These are phyloP conservation scores for Aspergillus transmontanensis DNA, from an alignment of 2,329 filamentous ascomycete genomes.

Conservation along the genomic window DNA sequence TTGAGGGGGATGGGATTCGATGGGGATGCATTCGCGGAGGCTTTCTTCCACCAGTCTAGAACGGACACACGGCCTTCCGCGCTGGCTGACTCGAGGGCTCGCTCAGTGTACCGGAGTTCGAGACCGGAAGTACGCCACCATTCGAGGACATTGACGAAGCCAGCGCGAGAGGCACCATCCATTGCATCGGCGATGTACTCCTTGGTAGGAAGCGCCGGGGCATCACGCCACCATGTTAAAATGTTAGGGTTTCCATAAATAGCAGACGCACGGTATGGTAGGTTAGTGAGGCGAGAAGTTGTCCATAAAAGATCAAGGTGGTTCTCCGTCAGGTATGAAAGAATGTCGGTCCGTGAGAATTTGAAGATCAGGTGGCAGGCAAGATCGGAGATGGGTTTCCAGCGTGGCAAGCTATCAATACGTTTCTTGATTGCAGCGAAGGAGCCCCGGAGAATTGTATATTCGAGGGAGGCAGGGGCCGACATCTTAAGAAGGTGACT, in stretches of 20 bases:
- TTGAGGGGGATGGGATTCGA: slow-evolving; percentile 63
- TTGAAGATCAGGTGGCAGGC: slow-evolving; percentile 89
- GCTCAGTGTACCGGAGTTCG: slow-evolving; percentile 80
- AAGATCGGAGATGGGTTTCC: slow-evolving; percentile 74
- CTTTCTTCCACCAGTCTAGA: slow-evolving; percentile 89
- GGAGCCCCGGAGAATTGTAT: slow-evolving; percentile 75
- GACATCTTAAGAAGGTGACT: slow-evolving; percentile 64
- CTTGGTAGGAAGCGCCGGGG: slow-evolving; percentile 78
- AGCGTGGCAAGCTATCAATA: slow-evolving; percentile 68
- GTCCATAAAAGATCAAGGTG: slow-evolving; percentile 79
- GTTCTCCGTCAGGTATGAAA: slow-evolving; percentile 70
- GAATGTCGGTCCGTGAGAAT: slow-evolving; percentile 78
- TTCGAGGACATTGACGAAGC: slow-evolving; percentile 81
- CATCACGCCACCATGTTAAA: slow-evolving; percentile 87
- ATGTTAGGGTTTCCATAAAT: slow-evolving; percentile 84
- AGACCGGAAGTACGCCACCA: slow-evolving; percentile 88
- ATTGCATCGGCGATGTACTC: slow-evolving; percentile 85
- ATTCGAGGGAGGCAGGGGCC: slow-evolving; percentile 76
- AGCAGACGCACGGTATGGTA: slow-evolving; percentile 84
- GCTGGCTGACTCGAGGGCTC: slow-evolving; percentile 84
- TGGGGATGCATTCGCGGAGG: slow-evolving; percentile 60
- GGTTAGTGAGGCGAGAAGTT: slow-evolving; percentile 77
- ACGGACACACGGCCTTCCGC: slow-evolving; percentile 82
- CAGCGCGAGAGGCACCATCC: slow-evolving; percentile 82
- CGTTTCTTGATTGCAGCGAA: slow-evolving; percentile 72